Percentiles rank a stretch among this genome's conserved stretches.
phyloP scores from a whole-genome alignment of 2,329 filamentous ascomycete genomes.

The Boeremia lycopersici region DNA sequence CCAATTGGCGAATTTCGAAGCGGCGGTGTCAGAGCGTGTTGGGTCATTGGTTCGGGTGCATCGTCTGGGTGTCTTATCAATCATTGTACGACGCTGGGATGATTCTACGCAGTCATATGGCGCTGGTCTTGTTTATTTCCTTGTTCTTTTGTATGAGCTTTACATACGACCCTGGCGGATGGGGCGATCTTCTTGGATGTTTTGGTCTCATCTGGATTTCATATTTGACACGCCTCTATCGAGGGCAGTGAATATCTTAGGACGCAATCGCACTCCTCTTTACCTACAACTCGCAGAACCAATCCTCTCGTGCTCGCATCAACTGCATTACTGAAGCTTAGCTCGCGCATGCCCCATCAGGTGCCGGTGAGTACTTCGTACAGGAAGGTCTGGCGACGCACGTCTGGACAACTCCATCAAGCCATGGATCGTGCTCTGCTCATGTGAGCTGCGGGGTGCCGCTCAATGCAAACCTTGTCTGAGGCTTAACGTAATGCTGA shows the following conservation, averaged over 20 bases:
- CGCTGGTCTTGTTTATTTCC: conserved; percentile 34
- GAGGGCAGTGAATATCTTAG: conserved; percentile 46
- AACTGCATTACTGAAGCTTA: not conserved
- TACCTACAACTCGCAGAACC: not conserved
- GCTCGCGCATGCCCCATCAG: not conserved
- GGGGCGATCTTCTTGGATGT: conserved; percentile 41
- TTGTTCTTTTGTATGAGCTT: conserved; percentile 44
- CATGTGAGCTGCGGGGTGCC: conserved; percentile 14
- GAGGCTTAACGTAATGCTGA: not conserved
- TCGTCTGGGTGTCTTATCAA: conserved; percentile 39
- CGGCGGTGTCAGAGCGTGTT: conserved; percentile 45
- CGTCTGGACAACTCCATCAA: not conserved
- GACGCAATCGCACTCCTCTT: conserved; percentile 42
- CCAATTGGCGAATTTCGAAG: conserved; percentile 48
- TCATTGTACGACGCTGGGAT: conserved; percentile 50
- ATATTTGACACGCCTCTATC: conserved; percentile 42
- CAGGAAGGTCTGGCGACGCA: conserved; percentile 10
- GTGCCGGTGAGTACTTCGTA: not conserved
- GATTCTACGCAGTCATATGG: conserved; percentile 45
- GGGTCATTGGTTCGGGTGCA: conserved; percentile 43
- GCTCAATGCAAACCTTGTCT: not conserved
- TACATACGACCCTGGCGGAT: conserved; percentile 28
- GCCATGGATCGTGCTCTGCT: not conserved
- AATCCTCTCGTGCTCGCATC: not conserved
- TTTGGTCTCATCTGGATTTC: conserved; percentile 29